Conservation (phyloP, 805 yeast genomes). For the Candida golubevii region DNA sequence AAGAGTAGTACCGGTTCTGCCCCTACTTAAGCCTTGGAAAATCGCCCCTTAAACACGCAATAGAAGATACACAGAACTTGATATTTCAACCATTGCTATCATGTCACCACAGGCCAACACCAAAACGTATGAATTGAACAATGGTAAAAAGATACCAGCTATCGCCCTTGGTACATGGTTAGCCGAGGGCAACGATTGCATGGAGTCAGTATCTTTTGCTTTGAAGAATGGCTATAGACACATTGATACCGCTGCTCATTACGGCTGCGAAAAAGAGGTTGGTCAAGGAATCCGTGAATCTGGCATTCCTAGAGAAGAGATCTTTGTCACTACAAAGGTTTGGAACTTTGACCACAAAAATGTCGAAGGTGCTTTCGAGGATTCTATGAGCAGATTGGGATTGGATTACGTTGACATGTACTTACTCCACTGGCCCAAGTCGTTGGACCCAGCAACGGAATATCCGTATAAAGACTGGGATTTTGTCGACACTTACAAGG, state of each 20-base stretch:
- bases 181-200: slow-evolving; percentile 51
- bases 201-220: slow-evolving; percentile 56
- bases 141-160: slow-evolving; percentile 60
- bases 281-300: slow-evolving; percentile 51
- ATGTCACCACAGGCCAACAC: slow-evolving; percentile 16
- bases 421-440: slow-evolving; percentile 19
- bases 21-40: no score
- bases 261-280: slow-evolving; percentile 63
- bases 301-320: slow-evolving; percentile 16
- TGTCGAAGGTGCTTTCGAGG: slow-evolving; percentile 12
- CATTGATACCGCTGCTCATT: slow-evolving; percentile 71
- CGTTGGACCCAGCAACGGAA: slow-evolving; percentile 11
- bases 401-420: slow-evolving; percentile 18
- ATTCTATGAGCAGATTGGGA: slow-evolving; percentile 15
- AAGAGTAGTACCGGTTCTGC: no score
- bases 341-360: slow-evolving; percentile 15
- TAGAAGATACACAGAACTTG: no score
- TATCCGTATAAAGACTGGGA: slow-evolving; percentile 12
- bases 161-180: slow-evolving; percentile 76
- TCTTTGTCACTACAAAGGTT: slow-evolving; percentile 18
- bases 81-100: no score
- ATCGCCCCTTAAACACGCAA: no score
- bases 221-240: slow-evolving; percentile 67
- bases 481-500: slow-evolving; percentile 32
- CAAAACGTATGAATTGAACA: slow-evolving; percentile 45